Conservation (phyloP, 2,329 filamentous ascomycete species). For the Exophiala sp. region DNA sequence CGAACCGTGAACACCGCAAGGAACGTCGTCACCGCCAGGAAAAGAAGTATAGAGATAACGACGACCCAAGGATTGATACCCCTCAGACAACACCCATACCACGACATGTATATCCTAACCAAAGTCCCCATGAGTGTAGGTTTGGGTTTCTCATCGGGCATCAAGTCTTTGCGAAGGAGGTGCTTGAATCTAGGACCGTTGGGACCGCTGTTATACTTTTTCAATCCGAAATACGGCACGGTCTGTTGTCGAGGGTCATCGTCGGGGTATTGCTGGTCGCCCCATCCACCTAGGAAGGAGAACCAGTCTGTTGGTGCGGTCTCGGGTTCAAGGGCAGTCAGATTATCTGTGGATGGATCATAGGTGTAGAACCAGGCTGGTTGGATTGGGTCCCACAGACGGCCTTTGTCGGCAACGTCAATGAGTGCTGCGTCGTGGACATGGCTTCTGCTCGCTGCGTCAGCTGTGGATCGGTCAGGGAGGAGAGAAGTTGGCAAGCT, state of each 20-base stretch:
- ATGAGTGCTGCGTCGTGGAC: constrained; percentile 71
- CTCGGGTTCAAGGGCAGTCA: constrained; percentile 57
- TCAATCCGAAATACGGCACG: constrained; percentile 85
- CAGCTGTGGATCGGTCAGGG: constrained; percentile 70
- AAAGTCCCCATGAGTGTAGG: constrained; percentile 15
- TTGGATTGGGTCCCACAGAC: constrained; percentile 79
- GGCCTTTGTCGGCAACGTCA: constrained; percentile 61
- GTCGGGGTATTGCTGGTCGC: constrained; percentile 82
- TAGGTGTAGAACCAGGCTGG: constrained; percentile 82
- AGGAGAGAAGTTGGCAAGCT: constrained; percentile 75
- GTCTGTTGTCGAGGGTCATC: constrained; percentile 67
- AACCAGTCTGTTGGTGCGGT: constrained; percentile 81
- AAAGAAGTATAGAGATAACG: constrained; percentile 5
- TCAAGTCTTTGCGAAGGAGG: constrained; percentile 71
- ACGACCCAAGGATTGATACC: constrained; percentile 20
- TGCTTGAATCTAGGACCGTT: constrained; percentile 84
- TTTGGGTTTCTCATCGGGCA: constrained; percentile 42
- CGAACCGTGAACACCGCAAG: constrained; percentile 10
- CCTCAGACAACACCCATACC: constrained; percentile 21
- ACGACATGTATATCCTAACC: constrained; percentile 16
- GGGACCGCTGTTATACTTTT: constrained; percentile 89
- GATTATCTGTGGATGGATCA: constrained; percentile 56
- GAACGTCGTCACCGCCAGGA: neutral
- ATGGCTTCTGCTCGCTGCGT: constrained; percentile 48
- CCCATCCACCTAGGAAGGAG: constrained; percentile 83